Percentiles rank a stretch among this genome's conserved stretches.
phyloP scores from a whole-genome alignment of 2,329 filamentous ascomycete species.

The Colletotrichum godetiae region DNA sequence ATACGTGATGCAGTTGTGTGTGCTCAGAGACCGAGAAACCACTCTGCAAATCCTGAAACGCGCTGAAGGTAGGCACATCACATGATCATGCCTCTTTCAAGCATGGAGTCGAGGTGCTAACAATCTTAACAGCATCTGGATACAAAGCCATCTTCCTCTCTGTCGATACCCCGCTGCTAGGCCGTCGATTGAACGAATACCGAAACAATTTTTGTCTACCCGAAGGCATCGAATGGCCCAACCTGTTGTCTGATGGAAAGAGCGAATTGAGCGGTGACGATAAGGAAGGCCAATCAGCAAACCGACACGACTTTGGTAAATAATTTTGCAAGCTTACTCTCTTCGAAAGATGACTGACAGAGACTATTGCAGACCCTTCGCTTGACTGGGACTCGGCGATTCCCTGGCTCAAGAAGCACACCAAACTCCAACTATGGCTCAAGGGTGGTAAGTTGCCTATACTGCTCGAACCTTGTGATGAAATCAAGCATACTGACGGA shows the following conservation, averaged over 20 bases:
- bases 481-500: conserved; percentile 38
- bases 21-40: conserved; percentile 59
- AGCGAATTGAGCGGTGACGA: conserved; percentile 32
- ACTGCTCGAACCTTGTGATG: conserved; percentile 42
- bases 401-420: conserved; percentile 58
- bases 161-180: conserved; percentile 65
- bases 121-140: not conserved
- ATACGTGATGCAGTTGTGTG: conserved; percentile 62
- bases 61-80: conserved; percentile 50
- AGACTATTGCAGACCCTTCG: not conserved
- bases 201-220: conserved; percentile 58
- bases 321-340: rapidly evolving
- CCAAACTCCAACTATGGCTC: conserved; percentile 59
- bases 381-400: conserved; percentile 59
- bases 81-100: not conserved
- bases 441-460: conserved; percentile 2
- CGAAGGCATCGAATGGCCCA: conserved; percentile 7
- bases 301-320: conserved; percentile 10
- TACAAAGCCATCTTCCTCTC: conserved; percentile 67
- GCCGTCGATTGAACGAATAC: conserved; percentile 63
- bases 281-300: not conserved
- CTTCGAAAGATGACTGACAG: not conserved
- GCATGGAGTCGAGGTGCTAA: conserved; percentile 6
- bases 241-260: conserved; percentile 31
- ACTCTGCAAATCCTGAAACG: conserved; percentile 53